Percentiles rank a stretch among this genome's conserved stretches.
These are phyloP conservation scores for Metarhizium brunneum DNA, from an alignment of 2,329 filamentous ascomycete species.

Conservation along the genomic window DNA sequence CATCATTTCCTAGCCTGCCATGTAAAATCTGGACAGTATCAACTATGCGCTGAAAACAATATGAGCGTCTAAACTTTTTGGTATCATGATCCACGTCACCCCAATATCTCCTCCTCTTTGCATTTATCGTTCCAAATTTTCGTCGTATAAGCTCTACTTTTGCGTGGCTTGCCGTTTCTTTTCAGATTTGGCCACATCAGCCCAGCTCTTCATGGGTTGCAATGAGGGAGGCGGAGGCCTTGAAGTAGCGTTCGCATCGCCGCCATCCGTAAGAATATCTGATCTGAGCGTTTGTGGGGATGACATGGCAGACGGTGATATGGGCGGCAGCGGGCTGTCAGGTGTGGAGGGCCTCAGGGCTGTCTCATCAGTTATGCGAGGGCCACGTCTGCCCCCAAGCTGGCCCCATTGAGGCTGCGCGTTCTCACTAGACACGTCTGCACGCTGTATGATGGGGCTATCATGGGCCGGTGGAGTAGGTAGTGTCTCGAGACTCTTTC, in stretches of 20 bases:
- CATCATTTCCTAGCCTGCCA: background rate
- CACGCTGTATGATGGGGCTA: slow-evolving; percentile 19
- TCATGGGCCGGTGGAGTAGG: slow-evolving; percentile 19
- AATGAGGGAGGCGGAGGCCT: slow-evolving; percentile 21
- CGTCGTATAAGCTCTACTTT: background rate
- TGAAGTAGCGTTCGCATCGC: slow-evolving; percentile 9
- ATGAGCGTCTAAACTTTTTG: background rate
- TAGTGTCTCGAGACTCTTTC: slow-evolving; percentile 23
- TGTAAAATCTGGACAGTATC: background rate
- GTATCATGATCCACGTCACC: background rate
- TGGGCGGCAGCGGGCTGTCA: slow-evolving; percentile 15
- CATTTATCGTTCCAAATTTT: background rate
- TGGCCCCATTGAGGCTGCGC: slow-evolving; percentile 15
- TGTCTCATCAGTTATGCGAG: background rate
- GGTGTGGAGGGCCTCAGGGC: slow-evolving; percentile 8
- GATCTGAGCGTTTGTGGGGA: slow-evolving; percentile 18
- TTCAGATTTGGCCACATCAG: slow-evolving; percentile 26
- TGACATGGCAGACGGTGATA: slow-evolving; percentile 21
- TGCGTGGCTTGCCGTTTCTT: slow-evolving; percentile 3
- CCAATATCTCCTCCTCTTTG: too few species aligned
- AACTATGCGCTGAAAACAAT: background rate
- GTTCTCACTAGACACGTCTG: slow-evolving; percentile 4
- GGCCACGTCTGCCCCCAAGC: slow-evolving; percentile 9
- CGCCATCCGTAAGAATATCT: slow-evolving; percentile 6
- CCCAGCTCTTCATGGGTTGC: slow-evolving; percentile 29